Evolutionary conservation across 805 yeast genomes (phyloP).

Genomic region (Trichomonascus vanleenenianus): DNA sequence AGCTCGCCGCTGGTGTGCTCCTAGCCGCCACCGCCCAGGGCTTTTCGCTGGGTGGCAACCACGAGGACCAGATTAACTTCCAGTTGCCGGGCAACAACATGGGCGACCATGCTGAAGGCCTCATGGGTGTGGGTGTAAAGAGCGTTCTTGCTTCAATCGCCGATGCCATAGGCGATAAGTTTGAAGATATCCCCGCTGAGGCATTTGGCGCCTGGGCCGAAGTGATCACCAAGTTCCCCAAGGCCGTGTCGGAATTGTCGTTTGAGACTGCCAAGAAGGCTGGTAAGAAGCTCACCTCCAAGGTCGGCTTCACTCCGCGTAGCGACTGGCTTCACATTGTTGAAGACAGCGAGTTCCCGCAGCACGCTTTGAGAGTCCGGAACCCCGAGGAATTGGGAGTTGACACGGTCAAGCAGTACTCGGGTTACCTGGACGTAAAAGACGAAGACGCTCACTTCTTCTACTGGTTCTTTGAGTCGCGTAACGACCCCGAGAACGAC

Average conservation of each 20-base stretch:
- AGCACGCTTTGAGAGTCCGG: constrained; percentile 55
- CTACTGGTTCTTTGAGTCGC: constrained; percentile 84
- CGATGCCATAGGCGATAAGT: constrained; percentile 3
- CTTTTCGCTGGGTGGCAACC: not conserved
- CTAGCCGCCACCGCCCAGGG: not conserved
- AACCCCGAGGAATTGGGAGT: constrained; percentile 62
- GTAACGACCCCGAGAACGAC: constrained; percentile 75
- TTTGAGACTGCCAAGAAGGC: constrained; percentile 5
- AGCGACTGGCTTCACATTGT: constrained; percentile 32
- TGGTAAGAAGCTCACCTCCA: not conserved
- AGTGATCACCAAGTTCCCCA: constrained; percentile 19
- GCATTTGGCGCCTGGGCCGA: constrained; percentile 22
- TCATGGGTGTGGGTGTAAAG: not conserved
- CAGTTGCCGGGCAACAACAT: constrained; percentile 5
- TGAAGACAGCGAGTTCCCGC: constrained; percentile 33
- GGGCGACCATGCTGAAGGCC: too few species aligned
- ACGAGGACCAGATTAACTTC: constrained; percentile 7
- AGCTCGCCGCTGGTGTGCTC: not conserved
- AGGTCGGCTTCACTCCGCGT: not conserved
- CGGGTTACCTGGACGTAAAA: constrained; percentile 69
- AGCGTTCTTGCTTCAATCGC: constrained; percentile 6
- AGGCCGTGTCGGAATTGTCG: constrained; percentile 14
- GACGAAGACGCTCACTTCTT: constrained; percentile 89
- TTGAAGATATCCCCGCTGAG: constrained; percentile 8
- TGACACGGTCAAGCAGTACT: constrained; percentile 71